Percentiles rank a stretch among this genome's conserved stretches.
Evolutionary conservation across 2,329 filamentous ascomycete species (phyloP).

Genomic region (Colletotrichum spinosum): DNA sequence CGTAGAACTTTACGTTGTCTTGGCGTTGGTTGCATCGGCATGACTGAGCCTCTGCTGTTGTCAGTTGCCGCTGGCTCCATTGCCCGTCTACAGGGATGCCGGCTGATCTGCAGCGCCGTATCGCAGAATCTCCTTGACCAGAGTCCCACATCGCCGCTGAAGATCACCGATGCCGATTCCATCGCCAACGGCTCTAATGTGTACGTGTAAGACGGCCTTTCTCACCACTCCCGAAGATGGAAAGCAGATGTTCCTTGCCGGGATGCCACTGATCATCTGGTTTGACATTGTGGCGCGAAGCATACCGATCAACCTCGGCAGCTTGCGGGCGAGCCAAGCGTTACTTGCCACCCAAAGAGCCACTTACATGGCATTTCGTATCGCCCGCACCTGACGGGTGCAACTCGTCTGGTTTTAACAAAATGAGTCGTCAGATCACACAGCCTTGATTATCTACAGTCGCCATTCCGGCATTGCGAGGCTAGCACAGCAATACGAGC

Average conservation of each 20-base stretch:
- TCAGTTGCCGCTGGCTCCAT: background rate
- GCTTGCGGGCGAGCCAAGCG: background rate
- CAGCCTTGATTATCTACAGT: background rate
- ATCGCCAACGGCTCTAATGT: too few species aligned
- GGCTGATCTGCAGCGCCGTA: slow-evolving; percentile 25
- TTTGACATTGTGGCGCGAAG: too few species aligned
- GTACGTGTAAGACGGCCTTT: too few species aligned
- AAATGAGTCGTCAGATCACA: background rate
- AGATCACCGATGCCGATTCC: slow-evolving; percentile 18
- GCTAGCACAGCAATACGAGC: background rate
- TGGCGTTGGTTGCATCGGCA: too few species aligned
- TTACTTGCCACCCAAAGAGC: background rate
- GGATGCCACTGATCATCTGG: too few species aligned
- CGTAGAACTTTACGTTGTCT: too few species aligned
- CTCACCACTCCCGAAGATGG: too few species aligned
- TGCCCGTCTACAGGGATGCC: slow-evolving; percentile 17
- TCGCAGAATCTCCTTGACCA: slow-evolving; percentile 23
- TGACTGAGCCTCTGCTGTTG: background rate
- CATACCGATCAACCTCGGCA: too few species aligned
- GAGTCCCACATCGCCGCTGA: slow-evolving; percentile 17
- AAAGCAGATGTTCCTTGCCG: too few species aligned
- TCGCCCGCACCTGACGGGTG: background rate
- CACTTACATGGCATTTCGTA: background rate
- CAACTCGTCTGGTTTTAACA: background rate
- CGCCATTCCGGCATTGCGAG: background rate